A percentile compares a stretch with the other conserved stretches of the same genome.
These are phyloP conservation scores for Lentinula edodes DNA, from an alignment of 768 basidiomycete species.

Conservation along the genomic window DNA sequence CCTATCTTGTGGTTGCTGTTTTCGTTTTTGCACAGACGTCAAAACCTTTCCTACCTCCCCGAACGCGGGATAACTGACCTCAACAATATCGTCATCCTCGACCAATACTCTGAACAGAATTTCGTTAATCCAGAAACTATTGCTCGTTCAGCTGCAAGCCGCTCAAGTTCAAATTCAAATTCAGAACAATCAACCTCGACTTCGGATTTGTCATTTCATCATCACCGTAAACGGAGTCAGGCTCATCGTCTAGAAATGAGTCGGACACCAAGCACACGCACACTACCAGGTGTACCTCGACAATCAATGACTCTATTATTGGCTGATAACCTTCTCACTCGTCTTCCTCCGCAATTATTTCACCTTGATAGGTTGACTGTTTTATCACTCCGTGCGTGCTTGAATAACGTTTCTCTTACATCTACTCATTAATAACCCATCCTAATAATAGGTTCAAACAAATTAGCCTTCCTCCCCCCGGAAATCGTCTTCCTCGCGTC, in stretches of 20 bases:
- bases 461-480: slow-evolving; percentile 51
- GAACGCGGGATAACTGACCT: slow-evolving; percentile 41
- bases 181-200: neutral
- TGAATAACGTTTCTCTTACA: neutral
- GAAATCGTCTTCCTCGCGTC: slow-evolving; percentile 51
- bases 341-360: slow-evolving; percentile 55
- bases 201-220: neutral
- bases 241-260: neutral
- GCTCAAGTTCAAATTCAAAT: too few species aligned
- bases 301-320: slow-evolving; percentile 55
- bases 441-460: slow-evolving; percentile 47
- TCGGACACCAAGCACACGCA: neutral
- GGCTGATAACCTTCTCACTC: slow-evolving; percentile 44
- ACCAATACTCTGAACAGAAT: slow-evolving; percentile 25
- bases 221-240: neutral
- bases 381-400: slow-evolving; percentile 54
- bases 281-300: slow-evolving; percentile 20
- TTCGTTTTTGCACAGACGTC: neutral
- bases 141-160: neutral
- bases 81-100: slow-evolving; percentile 37
- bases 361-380: slow-evolving; percentile 51
- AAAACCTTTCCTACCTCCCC: slow-evolving; percentile 32
- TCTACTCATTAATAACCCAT: slow-evolving; percentile 11
- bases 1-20: too few species aligned
- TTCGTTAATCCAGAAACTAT: slow-evolving; percentile 8